phyloP scores from a whole-genome alignment of 768 basidiomycete species.

The Tricholoma matsutake region DNA sequence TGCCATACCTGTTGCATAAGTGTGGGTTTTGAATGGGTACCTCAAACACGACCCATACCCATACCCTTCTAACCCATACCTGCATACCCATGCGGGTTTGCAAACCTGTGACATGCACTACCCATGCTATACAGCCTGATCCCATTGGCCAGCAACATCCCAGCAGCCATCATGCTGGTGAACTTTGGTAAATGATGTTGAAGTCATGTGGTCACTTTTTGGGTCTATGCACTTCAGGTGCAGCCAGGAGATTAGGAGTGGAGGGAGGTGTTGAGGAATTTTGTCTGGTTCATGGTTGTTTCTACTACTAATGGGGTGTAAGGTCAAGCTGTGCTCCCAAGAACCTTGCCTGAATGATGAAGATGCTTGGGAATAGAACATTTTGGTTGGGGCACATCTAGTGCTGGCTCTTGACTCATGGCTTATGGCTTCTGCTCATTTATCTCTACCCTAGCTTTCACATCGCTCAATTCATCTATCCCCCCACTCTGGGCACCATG shows the following conservation, averaged over 20 bases:
- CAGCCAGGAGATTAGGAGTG: conserved; percentile 45
- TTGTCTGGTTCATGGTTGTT: conserved; percentile 28
- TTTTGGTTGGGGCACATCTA: conserved; percentile 40
- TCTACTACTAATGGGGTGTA: conserved; percentile 32
- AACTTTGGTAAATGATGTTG: conserved; percentile 50
- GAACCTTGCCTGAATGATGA: conserved; percentile 12
- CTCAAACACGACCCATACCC: too few species aligned
- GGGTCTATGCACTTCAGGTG: conserved; percentile 42
- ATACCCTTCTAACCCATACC: too few species aligned
- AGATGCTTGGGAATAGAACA: conserved; percentile 23
- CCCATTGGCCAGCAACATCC: conserved; percentile 47
- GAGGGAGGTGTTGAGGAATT: conserved; percentile 43
- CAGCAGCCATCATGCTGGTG: conserved; percentile 42
- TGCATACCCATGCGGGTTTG: too few species aligned
- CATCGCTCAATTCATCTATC: background rate
- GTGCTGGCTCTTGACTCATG: conserved; percentile 29
- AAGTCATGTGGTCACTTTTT: conserved; percentile 25
- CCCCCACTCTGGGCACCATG: background rate
- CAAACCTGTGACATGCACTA: too few species aligned
- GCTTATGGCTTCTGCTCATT: conserved; percentile 29
- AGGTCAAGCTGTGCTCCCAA: conserved; percentile 21
- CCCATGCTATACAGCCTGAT: too few species aligned
- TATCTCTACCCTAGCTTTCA: conserved; percentile 13
- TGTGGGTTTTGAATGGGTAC: too few species aligned
- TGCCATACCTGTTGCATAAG: too few species aligned